These are phyloP conservation scores for Fusarium nodosum DNA, from an alignment of 2,329 filamentous ascomycete genomes.

Conservation along the genomic window DNA sequence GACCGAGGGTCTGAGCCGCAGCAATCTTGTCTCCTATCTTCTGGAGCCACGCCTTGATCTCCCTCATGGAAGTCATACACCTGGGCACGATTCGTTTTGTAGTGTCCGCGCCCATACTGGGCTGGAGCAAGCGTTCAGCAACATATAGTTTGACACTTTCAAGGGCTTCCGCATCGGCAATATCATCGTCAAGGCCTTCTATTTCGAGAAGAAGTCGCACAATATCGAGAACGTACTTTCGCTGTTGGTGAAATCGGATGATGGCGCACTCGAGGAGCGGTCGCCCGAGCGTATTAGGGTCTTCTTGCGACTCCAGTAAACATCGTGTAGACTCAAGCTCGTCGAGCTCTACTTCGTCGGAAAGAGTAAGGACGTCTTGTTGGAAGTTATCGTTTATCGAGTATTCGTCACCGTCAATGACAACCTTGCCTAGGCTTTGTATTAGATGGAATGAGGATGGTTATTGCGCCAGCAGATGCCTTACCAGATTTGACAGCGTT, in stretches of 20 bases:
- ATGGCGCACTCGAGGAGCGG: slow-evolving; percentile 82
- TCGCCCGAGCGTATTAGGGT: slow-evolving; percentile 77
- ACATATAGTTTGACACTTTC: slow-evolving; percentile 56
- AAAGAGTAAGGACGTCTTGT: slow-evolving; percentile 82
- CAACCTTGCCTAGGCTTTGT: slow-evolving; percentile 76
- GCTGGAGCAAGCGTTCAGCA: slow-evolving; percentile 53
- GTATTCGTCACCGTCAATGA: slow-evolving; percentile 79
- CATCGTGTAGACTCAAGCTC: slow-evolving; percentile 86
- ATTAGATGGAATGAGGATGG: slow-evolving; percentile 26
- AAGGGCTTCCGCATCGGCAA: slow-evolving; percentile 56
- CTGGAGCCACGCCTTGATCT: slow-evolving; percentile 82
- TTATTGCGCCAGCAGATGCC: slow-evolving; percentile 37
- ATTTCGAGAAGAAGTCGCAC: slow-evolving; percentile 83
- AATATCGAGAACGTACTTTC: slow-evolving; percentile 85
- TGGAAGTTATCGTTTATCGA: slow-evolving; percentile 89
- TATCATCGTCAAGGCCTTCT: slow-evolving; percentile 67
- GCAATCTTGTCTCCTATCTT: slow-evolving; percentile 81
- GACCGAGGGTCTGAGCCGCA: slow-evolving; percentile 80
- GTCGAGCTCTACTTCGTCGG: slow-evolving; percentile 90
- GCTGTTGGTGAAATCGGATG: slow-evolving; percentile 88
- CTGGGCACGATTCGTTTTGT: slow-evolving; percentile 77
- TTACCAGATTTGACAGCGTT: slow-evolving; percentile 76
- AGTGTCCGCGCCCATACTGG: slow-evolving; percentile 51
- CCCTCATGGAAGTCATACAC: slow-evolving; percentile 81
- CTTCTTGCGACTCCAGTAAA: slow-evolving; percentile 79